A percentile compares a stretch with the other conserved stretches of the same genome.
Conservation (phyloP, 768 basidiomycete genomes). For the Mycena pura region DNA sequence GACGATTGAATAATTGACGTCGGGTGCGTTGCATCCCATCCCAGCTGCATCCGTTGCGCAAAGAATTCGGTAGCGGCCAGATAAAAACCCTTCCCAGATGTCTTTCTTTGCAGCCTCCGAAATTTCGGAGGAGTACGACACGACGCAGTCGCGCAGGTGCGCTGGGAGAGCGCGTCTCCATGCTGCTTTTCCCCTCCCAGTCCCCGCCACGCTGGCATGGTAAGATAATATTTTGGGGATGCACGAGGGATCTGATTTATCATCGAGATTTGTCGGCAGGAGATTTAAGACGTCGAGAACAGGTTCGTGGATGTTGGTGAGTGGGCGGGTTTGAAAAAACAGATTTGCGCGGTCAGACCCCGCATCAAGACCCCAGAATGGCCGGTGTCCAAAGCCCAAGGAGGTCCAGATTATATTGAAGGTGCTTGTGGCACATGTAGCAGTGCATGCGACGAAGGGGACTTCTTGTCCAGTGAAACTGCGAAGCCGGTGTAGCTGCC, state of each 20-base stretch:
- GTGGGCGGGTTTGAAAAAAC: slow-evolving; percentile 19
- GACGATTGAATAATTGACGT: slow-evolving; percentile 30
- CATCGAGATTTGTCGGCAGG: slow-evolving; percentile 17
- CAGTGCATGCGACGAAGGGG: slow-evolving; percentile 37
- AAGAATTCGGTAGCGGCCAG: slow-evolving; percentile 29
- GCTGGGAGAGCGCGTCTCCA: slow-evolving; percentile 25
- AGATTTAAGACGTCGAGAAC: slow-evolving; percentile 28
- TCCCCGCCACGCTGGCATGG: slow-evolving; percentile 13
- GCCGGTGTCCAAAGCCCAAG: slow-evolving; percentile 35
- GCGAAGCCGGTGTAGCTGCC: slow-evolving; percentile 29
- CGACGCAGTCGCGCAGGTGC: slow-evolving; percentile 27
- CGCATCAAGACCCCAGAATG: slow-evolving; percentile 42
- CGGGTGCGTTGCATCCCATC: slow-evolving; percentile 39
- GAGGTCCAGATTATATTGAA: slow-evolving; percentile 36
- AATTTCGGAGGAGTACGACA: slow-evolving; percentile 26
- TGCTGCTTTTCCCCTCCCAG: slow-evolving; percentile 2
- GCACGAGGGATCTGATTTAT: slow-evolving; percentile 5
- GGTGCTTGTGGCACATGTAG: slow-evolving; percentile 31
- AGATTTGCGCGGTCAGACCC: slow-evolving; percentile 36
- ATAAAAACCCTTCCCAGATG: slow-evolving; percentile 26
- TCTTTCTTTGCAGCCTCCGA: slow-evolving; percentile 29
- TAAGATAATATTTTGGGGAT: slow-evolving; percentile 27
- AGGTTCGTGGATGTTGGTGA: slow-evolving; percentile 22
- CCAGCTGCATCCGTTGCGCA: slow-evolving; percentile 40
- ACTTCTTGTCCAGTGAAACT: slow-evolving; percentile 35